These are phyloP conservation scores for Yamagishiella unicocca DNA, from an alignment of 139 green algal species.

Conservation along the genomic window DNA sequence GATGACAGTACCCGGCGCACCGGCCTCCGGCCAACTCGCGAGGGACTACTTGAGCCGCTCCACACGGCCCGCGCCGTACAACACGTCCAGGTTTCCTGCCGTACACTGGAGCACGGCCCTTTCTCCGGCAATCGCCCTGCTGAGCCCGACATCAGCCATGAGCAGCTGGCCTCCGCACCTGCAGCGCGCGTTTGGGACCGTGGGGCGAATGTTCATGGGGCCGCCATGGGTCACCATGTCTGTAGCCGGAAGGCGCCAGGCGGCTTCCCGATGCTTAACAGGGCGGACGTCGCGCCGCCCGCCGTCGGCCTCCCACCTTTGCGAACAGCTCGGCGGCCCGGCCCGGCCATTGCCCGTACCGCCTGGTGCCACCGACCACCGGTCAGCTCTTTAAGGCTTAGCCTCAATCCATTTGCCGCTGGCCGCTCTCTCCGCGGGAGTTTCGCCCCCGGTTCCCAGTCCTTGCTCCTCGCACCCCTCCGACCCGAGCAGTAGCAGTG, in stretches of 20 bases:
- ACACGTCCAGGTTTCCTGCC: constrained; percentile 3
- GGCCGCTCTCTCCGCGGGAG: background rate
- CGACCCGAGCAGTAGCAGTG: too few relatives aligned
- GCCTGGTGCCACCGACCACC: too few relatives aligned
- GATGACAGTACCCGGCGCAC: too few relatives aligned
- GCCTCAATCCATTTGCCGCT: background rate
- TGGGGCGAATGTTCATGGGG: background rate
- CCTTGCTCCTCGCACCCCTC: background rate
- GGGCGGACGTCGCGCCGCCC: too few relatives aligned
- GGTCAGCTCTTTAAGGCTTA: too few relatives aligned
- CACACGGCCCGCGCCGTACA: background rate
- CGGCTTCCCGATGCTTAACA: background rate
- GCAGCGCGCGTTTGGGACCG: background rate
- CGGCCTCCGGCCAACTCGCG: too few relatives aligned
- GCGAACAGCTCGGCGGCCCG: too few relatives aligned
- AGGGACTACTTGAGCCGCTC: too few relatives aligned
- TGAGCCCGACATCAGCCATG: constrained; percentile 45
- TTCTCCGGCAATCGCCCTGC: constrained; percentile 2
- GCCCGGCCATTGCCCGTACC: too few relatives aligned
- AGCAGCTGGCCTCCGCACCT: constrained; percentile 31
- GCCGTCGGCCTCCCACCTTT: too few relatives aligned
- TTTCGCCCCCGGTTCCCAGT: background rate
- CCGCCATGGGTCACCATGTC: background rate
- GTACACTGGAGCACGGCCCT: constrained; percentile 3
- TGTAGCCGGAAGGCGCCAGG: background rate